Evolutionary conservation across 2,329 filamentous ascomycete genomes (phyloP).

Genomic region (Aspergillus oerlinghausenensis): DNA sequence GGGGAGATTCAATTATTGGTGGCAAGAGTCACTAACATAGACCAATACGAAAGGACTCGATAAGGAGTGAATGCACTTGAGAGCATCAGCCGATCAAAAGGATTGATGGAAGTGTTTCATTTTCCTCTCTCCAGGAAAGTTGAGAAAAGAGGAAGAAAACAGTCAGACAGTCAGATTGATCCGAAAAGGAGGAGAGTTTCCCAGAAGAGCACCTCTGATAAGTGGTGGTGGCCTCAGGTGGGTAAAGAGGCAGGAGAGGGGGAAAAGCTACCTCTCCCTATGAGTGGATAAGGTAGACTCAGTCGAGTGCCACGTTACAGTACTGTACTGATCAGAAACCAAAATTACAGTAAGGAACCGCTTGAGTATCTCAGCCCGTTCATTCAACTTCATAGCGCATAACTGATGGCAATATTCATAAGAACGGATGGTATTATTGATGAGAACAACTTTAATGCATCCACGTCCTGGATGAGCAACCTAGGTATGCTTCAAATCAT

Average conservation of each 20-base stretch:
- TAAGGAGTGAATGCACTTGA: constrained; percentile 3
- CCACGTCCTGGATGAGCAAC: neutral
- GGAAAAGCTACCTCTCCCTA: neutral
- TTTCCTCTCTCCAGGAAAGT: neutral
- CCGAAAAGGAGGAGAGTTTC: constrained; percentile 1
- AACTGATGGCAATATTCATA: neutral
- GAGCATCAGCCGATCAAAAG: neutral
- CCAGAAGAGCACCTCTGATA: constrained; percentile 11
- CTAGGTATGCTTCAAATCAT: neutral
- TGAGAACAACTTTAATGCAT: neutral
- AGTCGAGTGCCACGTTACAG: neutral
- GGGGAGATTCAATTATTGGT: neutral
- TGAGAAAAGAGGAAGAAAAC: constrained; percentile 1
- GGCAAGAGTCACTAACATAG: neutral
- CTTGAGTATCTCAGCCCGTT: neutral
- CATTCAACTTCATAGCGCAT: neutral
- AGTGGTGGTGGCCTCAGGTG: constrained; percentile 5
- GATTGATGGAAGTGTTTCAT: neutral
- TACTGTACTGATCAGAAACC: neutral
- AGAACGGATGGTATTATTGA: neutral
- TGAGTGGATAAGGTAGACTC: too few species aligned
- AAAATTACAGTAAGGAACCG: neutral
- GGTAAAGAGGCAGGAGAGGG: neutral
- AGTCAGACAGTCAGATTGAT: neutral
- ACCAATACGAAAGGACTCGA: constrained; percentile 1